phyloP scores from a whole-genome alignment of 176 grass and related monocot genomes.

The Zoysia japonica region DNA sequence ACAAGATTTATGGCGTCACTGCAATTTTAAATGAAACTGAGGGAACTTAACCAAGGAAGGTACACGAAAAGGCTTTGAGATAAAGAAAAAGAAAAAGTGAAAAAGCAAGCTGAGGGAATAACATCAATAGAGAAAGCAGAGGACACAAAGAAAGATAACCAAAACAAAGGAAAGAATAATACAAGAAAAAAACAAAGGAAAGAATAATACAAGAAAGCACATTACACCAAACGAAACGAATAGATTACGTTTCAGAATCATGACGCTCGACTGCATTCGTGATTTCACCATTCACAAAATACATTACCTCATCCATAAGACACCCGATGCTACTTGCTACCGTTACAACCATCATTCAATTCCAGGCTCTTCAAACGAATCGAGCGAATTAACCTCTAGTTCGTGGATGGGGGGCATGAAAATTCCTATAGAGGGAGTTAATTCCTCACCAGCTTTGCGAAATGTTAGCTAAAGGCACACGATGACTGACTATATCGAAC shows the following conservation, averaged over 20 bases:
- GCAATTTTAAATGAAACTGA: too few species aligned
- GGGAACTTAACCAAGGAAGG: too few species aligned
- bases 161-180: neutral
- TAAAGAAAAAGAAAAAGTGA: neutral
- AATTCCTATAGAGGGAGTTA: neutral
- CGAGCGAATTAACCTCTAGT: neutral
- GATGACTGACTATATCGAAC: neutral
- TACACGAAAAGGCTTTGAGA: neutral
- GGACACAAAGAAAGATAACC: neutral
- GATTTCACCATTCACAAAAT: neutral
- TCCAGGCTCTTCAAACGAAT: neutral
- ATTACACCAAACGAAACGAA: too few species aligned
- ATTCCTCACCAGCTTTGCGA: neutral
- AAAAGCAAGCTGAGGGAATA: neutral
- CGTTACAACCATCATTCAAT: neutral
- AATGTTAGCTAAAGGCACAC: neutral
- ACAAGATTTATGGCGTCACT: too few species aligned
- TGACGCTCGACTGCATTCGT: too few species aligned
- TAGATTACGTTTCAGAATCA: too few species aligned
- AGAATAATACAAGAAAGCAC: too few species aligned
- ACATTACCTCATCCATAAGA: neutral
- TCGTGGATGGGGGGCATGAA: neutral
- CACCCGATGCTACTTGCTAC: neutral
- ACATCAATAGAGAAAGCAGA: neutral
- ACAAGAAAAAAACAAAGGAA: neutral